Evolutionary conservation across 371 early-diverging fungal genomes (phyloP).

Genomic region (Lichtheimia corymbifera): DNA sequence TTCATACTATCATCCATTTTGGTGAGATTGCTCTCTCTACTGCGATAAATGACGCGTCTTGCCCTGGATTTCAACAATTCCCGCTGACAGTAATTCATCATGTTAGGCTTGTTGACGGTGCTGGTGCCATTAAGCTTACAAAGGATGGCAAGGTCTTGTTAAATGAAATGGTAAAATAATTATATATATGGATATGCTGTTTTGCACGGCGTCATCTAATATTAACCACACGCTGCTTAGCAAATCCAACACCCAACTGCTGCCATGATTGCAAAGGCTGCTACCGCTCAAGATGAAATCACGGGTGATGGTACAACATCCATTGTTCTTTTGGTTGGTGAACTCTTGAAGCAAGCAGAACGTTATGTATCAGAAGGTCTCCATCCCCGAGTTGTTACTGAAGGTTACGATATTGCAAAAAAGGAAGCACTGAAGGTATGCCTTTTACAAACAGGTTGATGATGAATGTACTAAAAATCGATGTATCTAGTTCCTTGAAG

Average conservation of each 20-base stretch:
- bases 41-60: background rate
- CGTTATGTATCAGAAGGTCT: slow-evolving; percentile 96
- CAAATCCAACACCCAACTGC: slow-evolving; percentile 99
- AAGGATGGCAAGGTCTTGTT: slow-evolving; percentile 97
- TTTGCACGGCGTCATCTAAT: slow-evolving; percentile 2
- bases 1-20: too few species aligned
- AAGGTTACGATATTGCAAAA: slow-evolving; percentile 97
- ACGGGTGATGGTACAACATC: slow-evolving; percentile 99
- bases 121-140: slow-evolving; percentile 94
- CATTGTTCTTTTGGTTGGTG: slow-evolving; percentile 95
- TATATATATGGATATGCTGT: background rate
- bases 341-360: slow-evolving; percentile 96
- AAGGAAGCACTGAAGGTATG: slow-evolving; percentile 85
- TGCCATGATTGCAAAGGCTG: slow-evolving; percentile 98
- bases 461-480: background rate
- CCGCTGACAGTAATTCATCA: slow-evolving; percentile 14
- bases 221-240: slow-evolving; percentile 41
- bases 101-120: slow-evolving; percentile 92
- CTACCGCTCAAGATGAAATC: slow-evolving; percentile 98
- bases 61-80: background rate
- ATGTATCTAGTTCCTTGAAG: slow-evolving; percentile 79
- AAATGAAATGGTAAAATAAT: slow-evolving; percentile 89
- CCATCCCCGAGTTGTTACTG: slow-evolving; percentile 95
- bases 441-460: background rate
- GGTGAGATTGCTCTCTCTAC: too few species aligned